Evolutionary conservation across 1,284 basidiomycete genomes (phyloP), one percentile per base, ranked within the genome.

Genomic region (Xerocomus minutiporus): DNA sequence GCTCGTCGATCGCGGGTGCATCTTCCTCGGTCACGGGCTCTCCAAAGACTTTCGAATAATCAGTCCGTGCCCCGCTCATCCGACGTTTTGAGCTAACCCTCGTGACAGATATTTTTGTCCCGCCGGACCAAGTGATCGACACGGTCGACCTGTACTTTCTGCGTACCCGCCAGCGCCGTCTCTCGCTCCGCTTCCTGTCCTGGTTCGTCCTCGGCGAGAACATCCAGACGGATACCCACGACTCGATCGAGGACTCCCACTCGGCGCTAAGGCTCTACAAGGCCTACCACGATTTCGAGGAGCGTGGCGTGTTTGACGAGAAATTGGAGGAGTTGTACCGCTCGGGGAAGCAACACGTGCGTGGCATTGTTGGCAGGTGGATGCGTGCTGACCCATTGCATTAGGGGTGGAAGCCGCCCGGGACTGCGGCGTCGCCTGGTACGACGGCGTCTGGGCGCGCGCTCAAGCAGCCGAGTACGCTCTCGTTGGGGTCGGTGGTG

Each of bases 41-140:
- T 90, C 92, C n/a, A 98, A 98, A 68, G 97, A 99, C 71, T 98
- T 99, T 73, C 82, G 97, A 11, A 99, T 97, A 54, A 98, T 99
- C 74, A 99, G 93, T 95, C 61, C 65, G 91, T 75, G 26, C 7
- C 9, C 44, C 15, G 8, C 13, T 42, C 17, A 23, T 46, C 5
- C 20, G 20, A 40, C 4, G 25, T 23, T 23, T 31, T 34, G 4
- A 17, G 1, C 13, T 52, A 13, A 50, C 8, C 45, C 13, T 29
- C 29, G 17, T 17, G 28, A 15, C 40, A 96, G 94, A 99, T 69
- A 93, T 99, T 47, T 95, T 88, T 65, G 93, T 99, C 6, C 96
- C 97, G 0, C 91, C 93, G 0, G 83, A 89, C 4, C 95, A 97
- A 70, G 94, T 99, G 45, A 89, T 97, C 55, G 96, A 99, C 67